These are phyloP conservation scores for Yarrowia deformans DNA, from an alignment of 805 yeast genomes.

Conservation along the genomic window DNA sequence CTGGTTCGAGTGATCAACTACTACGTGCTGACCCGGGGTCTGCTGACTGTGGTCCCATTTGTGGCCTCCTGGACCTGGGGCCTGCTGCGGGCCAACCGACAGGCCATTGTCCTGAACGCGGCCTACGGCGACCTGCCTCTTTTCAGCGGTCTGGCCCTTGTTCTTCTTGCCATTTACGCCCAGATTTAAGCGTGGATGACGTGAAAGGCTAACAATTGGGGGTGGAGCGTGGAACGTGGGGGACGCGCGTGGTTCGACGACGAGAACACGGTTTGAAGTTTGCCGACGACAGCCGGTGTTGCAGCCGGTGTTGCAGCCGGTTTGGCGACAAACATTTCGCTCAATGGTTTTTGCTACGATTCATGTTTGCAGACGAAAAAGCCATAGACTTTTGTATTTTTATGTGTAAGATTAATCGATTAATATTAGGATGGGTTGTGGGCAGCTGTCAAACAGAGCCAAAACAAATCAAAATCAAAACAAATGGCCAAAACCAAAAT, in stretches of 20 bases:
- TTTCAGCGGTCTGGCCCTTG: slow-evolving; percentile 47
- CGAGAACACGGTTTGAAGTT: too few species aligned
- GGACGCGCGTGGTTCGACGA: too few species aligned
- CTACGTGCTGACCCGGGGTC: slow-evolving; percentile 46
- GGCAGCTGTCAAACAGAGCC: background rate
- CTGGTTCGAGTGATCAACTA: slow-evolving; percentile 57
- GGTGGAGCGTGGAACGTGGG: background rate
- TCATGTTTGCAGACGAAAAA: background rate
- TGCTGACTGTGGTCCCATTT: slow-evolving; percentile 44
- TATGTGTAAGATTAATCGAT: slow-evolving; percentile 32
- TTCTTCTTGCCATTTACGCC: slow-evolving; percentile 52
- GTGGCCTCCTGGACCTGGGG: slow-evolving; percentile 39
- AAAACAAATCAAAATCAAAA: too few species aligned
- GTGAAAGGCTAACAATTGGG: background rate
- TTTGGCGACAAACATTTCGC: slow-evolving; percentile 4
- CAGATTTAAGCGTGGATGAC: slow-evolving; percentile 36
- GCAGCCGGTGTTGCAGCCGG: background rate
- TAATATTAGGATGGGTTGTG: background rate
- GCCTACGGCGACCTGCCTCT: slow-evolving; percentile 52
- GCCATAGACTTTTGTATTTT: slow-evolving; percentile 36
- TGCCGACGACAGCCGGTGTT: too few species aligned
- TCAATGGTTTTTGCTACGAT: slow-evolving; percentile 18
- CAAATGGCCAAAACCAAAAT: too few species aligned
- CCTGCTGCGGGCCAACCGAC: slow-evolving; percentile 39
- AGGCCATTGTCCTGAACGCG: slow-evolving; percentile 41